A percentile compares a stretch with the other conserved stretches of the same genome.
Conservation (phyloP, 768 basidiomycete species). For the Phaffia australis region DNA sequence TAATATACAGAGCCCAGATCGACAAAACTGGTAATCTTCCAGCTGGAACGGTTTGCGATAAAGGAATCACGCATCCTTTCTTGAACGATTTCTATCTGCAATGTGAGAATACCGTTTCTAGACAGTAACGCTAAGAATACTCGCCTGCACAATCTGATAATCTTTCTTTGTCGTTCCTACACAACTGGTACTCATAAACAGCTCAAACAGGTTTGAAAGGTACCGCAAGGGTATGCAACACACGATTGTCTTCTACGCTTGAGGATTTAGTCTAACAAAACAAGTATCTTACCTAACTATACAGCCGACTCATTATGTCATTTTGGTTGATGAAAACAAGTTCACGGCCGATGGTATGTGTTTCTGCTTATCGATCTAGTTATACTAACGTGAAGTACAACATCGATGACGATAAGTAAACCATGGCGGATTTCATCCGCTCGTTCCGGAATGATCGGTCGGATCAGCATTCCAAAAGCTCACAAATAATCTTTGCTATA, state of each 20-base stretch:
- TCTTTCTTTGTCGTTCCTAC: too few species aligned
- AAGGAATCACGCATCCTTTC: background rate
- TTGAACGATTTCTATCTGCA: conserved; percentile 26
- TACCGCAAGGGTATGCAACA: conserved; percentile 19
- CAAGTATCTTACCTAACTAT: background rate
- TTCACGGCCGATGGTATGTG: conserved; percentile 24
- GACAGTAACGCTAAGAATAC: too few species aligned
- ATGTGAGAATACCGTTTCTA: background rate
- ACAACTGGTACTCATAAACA: too few species aligned
- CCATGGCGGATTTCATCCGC: conserved; percentile 19
- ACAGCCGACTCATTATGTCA: conserved; percentile 29
- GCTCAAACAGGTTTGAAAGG: conserved; percentile 29
- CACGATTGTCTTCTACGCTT: background rate
- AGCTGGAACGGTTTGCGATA: background rate
- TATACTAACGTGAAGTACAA: background rate
- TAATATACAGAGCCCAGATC: background rate
- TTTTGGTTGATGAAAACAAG: conserved; percentile 25
- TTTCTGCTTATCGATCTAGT: background rate
- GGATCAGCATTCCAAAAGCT: background rate
- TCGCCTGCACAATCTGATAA: too few species aligned
- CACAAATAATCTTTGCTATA: conserved; percentile 28
- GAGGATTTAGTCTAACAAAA: background rate
- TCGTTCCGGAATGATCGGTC: background rate
- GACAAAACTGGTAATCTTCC: conserved; percentile 28
- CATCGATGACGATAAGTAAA: background rate